phyloP scores from a whole-genome alignment of 2,329 filamentous ascomycete genomes.

The Chaetomium strumarium region DNA sequence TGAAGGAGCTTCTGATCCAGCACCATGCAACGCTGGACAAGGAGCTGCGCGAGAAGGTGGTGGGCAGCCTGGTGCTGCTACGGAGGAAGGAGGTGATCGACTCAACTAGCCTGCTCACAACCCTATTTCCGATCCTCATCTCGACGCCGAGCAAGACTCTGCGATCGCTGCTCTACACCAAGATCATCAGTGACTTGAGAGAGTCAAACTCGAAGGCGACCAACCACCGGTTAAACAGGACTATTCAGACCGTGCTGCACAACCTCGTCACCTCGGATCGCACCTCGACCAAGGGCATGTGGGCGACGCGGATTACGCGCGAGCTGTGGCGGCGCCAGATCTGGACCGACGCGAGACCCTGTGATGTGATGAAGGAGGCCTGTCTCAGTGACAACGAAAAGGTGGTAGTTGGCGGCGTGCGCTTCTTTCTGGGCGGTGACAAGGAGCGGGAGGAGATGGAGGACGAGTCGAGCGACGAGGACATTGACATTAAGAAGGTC shows the following conservation, averaged over 20 bases:
- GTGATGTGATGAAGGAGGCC: constrained; percentile 98
- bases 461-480: constrained; percentile 81
- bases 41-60: constrained; percentile 89
- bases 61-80: constrained; percentile 80
- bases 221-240: constrained; percentile 89
- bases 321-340: constrained; percentile 96
- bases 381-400: constrained; percentile 87
- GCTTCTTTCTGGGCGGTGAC: constrained; percentile 94
- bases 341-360: constrained; percentile 89
- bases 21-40: constrained; percentile 79
- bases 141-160: constrained; percentile 84
- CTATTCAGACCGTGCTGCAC: constrained; percentile 87
- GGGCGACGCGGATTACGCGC: constrained; percentile 91
- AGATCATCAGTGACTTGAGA: constrained; percentile 86
- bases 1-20: constrained; percentile 72
- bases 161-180: constrained; percentile 73
- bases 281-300: constrained; percentile 78
- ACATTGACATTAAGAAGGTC: constrained; percentile 73
- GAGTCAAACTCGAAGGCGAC: constrained; percentile 79
- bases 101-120: constrained; percentile 75
- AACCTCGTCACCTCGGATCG: constrained; percentile 85
- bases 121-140: constrained; percentile 89
- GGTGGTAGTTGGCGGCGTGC: constrained; percentile 77
- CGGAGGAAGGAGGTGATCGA: constrained; percentile 89
- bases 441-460: constrained; percentile 91